These are phyloP conservation scores for Backusella macrospora DNA, from an alignment of 192 early-diverging fungal species.

Conservation along the genomic window DNA sequence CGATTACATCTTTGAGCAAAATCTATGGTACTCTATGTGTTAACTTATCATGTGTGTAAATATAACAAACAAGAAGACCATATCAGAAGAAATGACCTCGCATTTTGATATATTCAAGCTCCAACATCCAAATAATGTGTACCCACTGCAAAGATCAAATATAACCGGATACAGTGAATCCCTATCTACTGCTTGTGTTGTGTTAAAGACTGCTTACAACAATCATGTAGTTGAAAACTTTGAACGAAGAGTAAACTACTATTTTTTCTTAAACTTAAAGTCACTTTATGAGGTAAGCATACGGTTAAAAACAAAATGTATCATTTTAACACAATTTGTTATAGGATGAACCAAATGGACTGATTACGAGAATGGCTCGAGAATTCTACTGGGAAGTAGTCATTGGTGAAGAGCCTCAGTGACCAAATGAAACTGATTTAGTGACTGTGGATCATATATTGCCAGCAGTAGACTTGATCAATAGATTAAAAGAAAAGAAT, in stretches of 20 bases:
- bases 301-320: background rate
- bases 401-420: background rate
- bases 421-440: background rate
- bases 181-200: no score
- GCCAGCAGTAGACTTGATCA: background rate
- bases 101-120: background rate
- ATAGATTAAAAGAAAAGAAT: background rate
- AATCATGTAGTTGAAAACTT: background rate
- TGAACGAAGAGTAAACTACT: background rate
- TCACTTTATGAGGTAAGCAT: background rate
- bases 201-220: no score
- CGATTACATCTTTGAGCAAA: background rate
- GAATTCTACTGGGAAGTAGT: background rate
- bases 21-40: background rate
- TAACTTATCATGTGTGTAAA: background rate
- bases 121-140: background rate
- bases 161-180: no score
- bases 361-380: background rate
- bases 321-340: background rate
- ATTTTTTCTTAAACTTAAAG: background rate
- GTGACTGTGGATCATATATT: background rate
- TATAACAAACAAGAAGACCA: background rate
- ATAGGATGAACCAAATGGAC: background rate
- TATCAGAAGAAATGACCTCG: background rate
- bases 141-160: no score